These are phyloP conservation scores for Penstemon newberryi DNA, from an alignment of 257 asterid species.

Conservation along the genomic window DNA sequence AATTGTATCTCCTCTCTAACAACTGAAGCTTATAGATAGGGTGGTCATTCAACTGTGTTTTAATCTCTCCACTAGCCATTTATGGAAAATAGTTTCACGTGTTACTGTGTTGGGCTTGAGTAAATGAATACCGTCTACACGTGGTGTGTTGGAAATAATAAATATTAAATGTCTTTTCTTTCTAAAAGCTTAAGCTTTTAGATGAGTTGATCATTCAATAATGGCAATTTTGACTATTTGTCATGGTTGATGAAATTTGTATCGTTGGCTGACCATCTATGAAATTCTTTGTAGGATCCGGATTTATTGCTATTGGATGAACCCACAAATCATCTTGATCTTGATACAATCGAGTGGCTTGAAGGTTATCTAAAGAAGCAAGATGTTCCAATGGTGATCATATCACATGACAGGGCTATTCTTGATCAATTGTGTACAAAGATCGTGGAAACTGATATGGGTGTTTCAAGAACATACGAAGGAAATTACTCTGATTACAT, in stretches of 20 bases:
- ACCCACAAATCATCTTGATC: slow-evolving; percentile 98
- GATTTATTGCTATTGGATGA: slow-evolving; percentile 91
- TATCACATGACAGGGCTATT: slow-evolving; percentile 97
- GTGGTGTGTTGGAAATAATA: too few species aligned
- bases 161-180: too few species aligned
- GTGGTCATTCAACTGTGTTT: too few species aligned
- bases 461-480: slow-evolving; percentile 78
- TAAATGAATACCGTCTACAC: too few species aligned
- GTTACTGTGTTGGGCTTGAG: too few species aligned
- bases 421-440: slow-evolving; percentile 94
- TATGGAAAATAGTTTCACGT: too few species aligned
- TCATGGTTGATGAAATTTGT: slow-evolving; percentile 19
- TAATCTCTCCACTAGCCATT: too few species aligned
- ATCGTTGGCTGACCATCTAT: slow-evolving; percentile 24
- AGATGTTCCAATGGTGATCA: slow-evolving; percentile 97
- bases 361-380: slow-evolving; percentile 92
- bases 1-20: too few species aligned
- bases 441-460: slow-evolving; percentile 97
- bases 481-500: slow-evolving; percentile 87
- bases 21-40: too few species aligned
- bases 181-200: too few species aligned
- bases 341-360: slow-evolving; percentile 97
- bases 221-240: neutral
- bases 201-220: too few species aligned
- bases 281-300: slow-evolving; percentile 64